phyloP scores from a whole-genome alignment of 2,329 filamentous ascomycete species.

The Xylariaceae sp. region DNA sequence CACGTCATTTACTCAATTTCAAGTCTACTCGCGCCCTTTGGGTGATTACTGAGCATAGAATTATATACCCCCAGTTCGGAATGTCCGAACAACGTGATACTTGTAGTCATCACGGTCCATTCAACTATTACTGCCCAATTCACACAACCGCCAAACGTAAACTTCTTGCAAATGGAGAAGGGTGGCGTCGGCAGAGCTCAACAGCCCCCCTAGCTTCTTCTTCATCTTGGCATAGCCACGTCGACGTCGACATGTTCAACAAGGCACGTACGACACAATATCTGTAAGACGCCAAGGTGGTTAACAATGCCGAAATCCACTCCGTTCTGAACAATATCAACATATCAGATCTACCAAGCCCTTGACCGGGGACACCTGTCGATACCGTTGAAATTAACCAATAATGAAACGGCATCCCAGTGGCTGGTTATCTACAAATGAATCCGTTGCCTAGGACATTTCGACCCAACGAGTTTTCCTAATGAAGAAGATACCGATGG shows the following conservation, averaged over 20 bases:
- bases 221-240: background rate
- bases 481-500: no score
- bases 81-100: background rate
- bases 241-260: background rate
- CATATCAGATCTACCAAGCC: no score
- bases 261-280: background rate
- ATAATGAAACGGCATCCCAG: no score
- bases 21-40: constrained; percentile 8
- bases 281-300: no score
- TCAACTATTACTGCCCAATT: background rate
- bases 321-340: no score
- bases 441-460: no score
- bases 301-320: no score
- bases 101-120: background rate
- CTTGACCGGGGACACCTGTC: no score
- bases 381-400: no score
- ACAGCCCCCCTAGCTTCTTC: background rate
- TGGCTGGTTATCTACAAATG: no score
- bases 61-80: background rate
- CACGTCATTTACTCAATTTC: constrained; percentile 14
- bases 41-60: constrained; percentile 5
- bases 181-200: background rate
- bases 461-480: no score
- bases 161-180: background rate
- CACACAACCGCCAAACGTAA: background rate